Base-by-base conservation (phyloP, 805 yeast genomes). In the Pichia exigua region DNA sequence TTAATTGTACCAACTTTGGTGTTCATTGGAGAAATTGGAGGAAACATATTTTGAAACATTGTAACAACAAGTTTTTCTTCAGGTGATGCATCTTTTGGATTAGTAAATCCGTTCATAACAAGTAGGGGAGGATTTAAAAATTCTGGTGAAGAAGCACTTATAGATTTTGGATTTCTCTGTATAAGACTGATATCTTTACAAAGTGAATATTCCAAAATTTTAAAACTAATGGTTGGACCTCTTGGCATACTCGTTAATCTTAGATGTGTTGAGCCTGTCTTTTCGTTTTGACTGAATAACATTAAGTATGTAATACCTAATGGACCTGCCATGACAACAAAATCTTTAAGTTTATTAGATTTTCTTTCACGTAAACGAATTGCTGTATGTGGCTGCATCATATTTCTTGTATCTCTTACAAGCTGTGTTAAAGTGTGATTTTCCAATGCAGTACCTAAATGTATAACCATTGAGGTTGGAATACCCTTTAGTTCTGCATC, bases 311-410 rank as follows among this genome's bases (percentile, higher is more conserved):
- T 77, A 22, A 94, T 96, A 27, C 96, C 96, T 44, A 94, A 73
- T 15, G 98, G 98, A 7, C 98, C 98, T 40, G 97, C 87, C 97
- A 94, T 91, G n/a, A 89, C 96, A n/a, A 91, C 79, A 61, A 86
- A 94, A 70, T 92, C 99, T 66, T 86, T 88, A 58, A 94, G 74
- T 64, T 83, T 87, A 68, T 94, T 94, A 41, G 87, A 74, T 65
- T 87, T 88, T 47, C 98, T 76, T 69, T 94, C 99, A 57, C 83
- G 77, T 53, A 94, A 75, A 58, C 82, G 86, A 61, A 89, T 82
- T 13, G 98, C 97, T 3, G 99, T 94, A 63, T 92, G 95, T 15
- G 99, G 99, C 65, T 89, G 94, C 97, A 94, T 90, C 57, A 90
- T 80, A 54, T 79, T 78, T 64, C 99, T 79, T 67, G 91, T 82